These are phyloP conservation scores for Effrenium voratum DNA, from an alignment of 73 alveolate species.

Conservation along the genomic window DNA sequence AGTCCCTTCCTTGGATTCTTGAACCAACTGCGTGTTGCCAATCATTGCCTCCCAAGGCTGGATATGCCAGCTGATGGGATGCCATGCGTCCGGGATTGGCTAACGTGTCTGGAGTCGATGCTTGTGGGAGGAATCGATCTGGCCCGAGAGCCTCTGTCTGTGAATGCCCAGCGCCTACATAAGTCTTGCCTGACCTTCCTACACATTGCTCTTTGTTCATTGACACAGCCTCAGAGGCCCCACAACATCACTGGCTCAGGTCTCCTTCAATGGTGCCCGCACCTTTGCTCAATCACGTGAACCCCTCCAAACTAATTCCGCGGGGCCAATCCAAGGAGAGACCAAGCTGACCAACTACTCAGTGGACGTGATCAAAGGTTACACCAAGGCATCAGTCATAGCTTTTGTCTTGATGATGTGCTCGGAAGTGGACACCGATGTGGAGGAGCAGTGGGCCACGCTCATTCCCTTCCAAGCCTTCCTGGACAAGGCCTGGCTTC, in stretches of 20 bases:
- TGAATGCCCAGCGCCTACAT: neutral
- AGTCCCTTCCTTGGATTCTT: neutral
- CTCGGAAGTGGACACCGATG: neutral
- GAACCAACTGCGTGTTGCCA: neutral
- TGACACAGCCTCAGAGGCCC: too few relatives aligned
- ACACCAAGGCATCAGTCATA: neutral
- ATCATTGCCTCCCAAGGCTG: neutral
- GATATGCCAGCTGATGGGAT: conserved; percentile 14
- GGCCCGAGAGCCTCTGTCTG: neutral
- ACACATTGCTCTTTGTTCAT: too few relatives aligned
- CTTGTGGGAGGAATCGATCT: neutral
- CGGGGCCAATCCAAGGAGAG: too few relatives aligned
- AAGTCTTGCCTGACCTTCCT: too few relatives aligned
- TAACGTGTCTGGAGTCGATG: conserved; percentile 27
- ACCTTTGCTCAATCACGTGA: too few relatives aligned
- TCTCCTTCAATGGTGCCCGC: too few relatives aligned
- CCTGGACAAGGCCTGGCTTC: neutral
- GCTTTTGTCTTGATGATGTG: neutral
- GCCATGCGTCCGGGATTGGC: conserved; percentile 21
- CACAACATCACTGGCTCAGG: too few relatives aligned
- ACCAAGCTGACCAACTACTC: neutral
- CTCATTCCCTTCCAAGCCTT: neutral
- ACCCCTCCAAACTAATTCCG: too few relatives aligned
- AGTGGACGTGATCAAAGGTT: conserved; percentile 13
- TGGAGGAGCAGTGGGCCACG: conserved; percentile 44